Evolutionary conservation across 139 green algal species (phyloP), one percentile per base, ranked within the genome.

Genomic region (Chlorella sp.): DNA sequence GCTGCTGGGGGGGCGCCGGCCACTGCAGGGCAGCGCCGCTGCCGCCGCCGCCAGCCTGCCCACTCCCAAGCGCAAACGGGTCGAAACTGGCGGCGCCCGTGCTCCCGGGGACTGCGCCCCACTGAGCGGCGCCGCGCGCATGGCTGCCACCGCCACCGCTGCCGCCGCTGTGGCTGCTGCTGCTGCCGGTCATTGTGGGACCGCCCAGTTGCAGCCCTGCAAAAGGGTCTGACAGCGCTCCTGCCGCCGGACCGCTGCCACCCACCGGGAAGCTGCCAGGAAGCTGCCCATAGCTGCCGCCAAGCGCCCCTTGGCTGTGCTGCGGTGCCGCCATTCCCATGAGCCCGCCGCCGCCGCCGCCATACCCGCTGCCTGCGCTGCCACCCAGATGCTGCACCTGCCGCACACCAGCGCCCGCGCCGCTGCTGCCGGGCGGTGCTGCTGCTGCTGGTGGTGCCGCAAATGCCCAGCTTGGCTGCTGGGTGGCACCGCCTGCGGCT

Each of bases 141-240:
- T 21, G 37, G 57, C 64, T 2, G 28, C 34, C n/a, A 34, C 57
- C 19, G 57, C 82, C 16, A 7, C 5, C 48, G 9, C 5, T 16
- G 48, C 48, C 48, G 48, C 48, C 48, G 48, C 48, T 57, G 48
- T 28, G 4, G 2, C 53, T 75, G 64, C 37, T 80, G 66, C 83
- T 88, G 66, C 83, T n/a, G 73, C 71, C 24, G 69, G 36, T 32
- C 24, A 16, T 48, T 32, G n/a, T 57, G 48, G 9, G 18, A 3
- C 86, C 86, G 2, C 57, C 57, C 40, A 90, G 79, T 64, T 78
- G 64, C 77, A 90, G 64, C 1, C 60, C 78, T 1, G 60, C 87
- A 87, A 90, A 90, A 0, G 87, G 87, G 57, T 90, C 86, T 9
- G 86, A 57, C 37, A 53, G 42, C 42, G 85, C 28, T 21, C 39